Conservation (phyloP, 345 rosid species). For the Hibiscus trionum region DNA sequence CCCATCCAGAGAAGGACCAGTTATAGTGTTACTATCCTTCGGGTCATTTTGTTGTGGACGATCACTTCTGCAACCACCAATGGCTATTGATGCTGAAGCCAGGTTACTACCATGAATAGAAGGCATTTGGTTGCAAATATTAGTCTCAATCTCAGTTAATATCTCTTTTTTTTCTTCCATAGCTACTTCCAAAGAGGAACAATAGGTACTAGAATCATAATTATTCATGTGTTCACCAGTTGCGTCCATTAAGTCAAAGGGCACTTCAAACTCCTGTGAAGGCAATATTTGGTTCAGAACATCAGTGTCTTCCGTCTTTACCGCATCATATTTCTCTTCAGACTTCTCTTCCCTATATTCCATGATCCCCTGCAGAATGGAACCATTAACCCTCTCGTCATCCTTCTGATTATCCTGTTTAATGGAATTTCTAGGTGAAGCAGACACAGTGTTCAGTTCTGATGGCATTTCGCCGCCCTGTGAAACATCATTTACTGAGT, state of each 20-base stretch:
- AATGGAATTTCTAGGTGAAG: not conserved
- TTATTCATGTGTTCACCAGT: conserved; percentile 11
- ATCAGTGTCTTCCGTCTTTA: not conserved
- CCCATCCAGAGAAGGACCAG: not conserved
- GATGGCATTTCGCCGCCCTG: not conserved
- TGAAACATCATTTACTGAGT: not conserved
- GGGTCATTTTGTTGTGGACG: not conserved
- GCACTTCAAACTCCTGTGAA: conserved; percentile 3
- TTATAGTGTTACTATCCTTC: conserved; percentile 8
- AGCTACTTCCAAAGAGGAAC: conserved; percentile 7
- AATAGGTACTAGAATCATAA: not conserved
- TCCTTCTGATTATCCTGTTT: conserved; percentile 7
- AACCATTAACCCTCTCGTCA: not conserved
- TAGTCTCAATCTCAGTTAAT: conserved; percentile 5
- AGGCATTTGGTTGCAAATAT: not conserved
- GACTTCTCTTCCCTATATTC: conserved; percentile 13
- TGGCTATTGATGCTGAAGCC: not conserved
- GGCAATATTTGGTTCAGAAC: not conserved
- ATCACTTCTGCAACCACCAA: not conserved
- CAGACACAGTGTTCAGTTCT: conserved; percentile 2
- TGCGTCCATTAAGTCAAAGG: not conserved
- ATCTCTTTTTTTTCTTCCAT: conserved; percentile 8
- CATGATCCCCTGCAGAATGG: not conserved
- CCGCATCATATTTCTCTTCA: conserved; percentile 13
- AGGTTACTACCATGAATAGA: conserved; percentile 5